A percentile compares a stretch with the other conserved stretches of the same genome.
Evolutionary conservation across 768 basidiomycete species (phyloP).

Genomic region (Leccinum boreale): DNA sequence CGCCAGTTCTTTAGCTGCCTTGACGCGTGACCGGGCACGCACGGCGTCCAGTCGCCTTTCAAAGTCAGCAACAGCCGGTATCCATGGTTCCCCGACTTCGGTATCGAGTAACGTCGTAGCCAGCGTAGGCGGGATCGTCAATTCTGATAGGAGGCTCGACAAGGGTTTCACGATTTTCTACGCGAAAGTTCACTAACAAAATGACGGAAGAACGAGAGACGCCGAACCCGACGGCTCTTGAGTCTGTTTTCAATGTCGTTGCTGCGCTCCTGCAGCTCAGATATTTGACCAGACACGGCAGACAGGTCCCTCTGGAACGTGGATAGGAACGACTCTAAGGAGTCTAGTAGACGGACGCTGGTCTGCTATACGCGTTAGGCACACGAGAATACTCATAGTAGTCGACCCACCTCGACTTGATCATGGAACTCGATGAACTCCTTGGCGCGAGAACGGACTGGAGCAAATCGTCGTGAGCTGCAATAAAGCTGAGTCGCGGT

Average conservation of each 20-base stretch:
- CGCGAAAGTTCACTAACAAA: conserved; percentile 1
- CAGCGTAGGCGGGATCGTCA: conserved; percentile 79
- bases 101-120: conserved; percentile 80
- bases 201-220: not conserved
- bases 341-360: conserved; percentile 80
- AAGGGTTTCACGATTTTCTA: conserved; percentile 90
- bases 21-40: conserved; percentile 74
- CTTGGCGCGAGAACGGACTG: conserved; percentile 41
- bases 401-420: conserved; percentile 69
- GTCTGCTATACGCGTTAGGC: conserved; percentile 48
- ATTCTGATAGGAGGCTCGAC: conserved; percentile 71
- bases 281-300: conserved; percentile 93
- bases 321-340: conserved; percentile 86
- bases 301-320: conserved; percentile 95
- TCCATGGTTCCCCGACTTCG: conserved; percentile 85
- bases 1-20: conserved; percentile 78
- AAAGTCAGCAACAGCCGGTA: conserved; percentile 75
- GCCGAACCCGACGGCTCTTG: conserved; percentile 75
- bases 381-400: not conserved
- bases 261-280: conserved; percentile 87
- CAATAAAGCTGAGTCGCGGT: not conserved
- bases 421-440: conserved; percentile 89
- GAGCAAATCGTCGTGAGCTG: not conserved
- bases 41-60: conserved; percentile 69
- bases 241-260: conserved; percentile 87